Conservation (phyloP, 495 filamentous ascomycete species). For the Niebla homalea region DNA sequence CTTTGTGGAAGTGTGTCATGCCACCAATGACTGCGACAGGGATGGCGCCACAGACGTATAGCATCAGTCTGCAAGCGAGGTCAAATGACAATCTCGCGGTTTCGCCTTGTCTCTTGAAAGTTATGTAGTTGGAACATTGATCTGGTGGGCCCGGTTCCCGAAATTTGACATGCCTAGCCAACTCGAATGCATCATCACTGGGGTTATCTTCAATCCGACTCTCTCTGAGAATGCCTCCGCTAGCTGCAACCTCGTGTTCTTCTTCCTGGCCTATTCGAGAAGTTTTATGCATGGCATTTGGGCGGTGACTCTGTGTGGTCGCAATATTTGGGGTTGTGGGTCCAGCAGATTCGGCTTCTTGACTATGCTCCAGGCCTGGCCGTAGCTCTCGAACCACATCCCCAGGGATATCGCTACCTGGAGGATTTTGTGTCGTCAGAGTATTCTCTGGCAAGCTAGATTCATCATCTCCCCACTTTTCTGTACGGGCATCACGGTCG, state of each 20-base stretch:
- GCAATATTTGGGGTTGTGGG: too few species aligned
- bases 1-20: constrained; percentile 18
- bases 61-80: not conserved
- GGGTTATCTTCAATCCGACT: not conserved
- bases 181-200: not conserved
- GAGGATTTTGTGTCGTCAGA: not conserved
- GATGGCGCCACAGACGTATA: not conserved
- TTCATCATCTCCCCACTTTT: not conserved
- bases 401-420: too few species aligned
- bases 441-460: not conserved
- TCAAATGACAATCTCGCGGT: not conserved
- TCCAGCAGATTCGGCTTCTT: too few species aligned
- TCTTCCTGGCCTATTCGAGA: not conserved
- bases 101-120: not conserved
- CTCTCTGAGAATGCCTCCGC: too few species aligned
- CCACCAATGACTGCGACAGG: constrained; percentile 24
- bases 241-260: not conserved
- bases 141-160: not conserved
- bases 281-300: not conserved
- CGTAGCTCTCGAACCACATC: too few species aligned
- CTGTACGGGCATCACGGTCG: not conserved
- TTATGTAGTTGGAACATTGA: not conserved
- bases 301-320: too few species aligned
- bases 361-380: too few species aligned
- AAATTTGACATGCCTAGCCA: not conserved